Base-by-base conservation (phyloP, 495 filamentous ascomycete species). In the Penicillium robsamsonii region DNA sequence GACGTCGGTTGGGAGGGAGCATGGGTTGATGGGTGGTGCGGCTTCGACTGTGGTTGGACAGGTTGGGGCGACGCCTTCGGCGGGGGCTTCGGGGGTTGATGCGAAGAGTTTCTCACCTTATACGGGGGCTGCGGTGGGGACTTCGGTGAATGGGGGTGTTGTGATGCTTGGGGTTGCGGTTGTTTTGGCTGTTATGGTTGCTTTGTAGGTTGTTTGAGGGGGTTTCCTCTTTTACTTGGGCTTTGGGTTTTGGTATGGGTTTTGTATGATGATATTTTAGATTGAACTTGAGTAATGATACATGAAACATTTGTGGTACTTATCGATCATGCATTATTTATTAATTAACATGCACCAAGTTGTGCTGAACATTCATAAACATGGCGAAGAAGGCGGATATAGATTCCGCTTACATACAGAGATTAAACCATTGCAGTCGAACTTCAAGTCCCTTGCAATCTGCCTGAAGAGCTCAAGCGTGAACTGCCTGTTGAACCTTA, bases 401-500 rank as follows among this genome's bases (percentile, higher is more conserved):
- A 20, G 1, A 17, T 20, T 41, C 11, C n/a, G 5, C n/a, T 12
- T 18, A 17, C 27, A 4, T 5, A 13, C 17, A 12, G 15, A 35
- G 29, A 17, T 30, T 1, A 9, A 44, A 48, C 33, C 44, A 30
- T 13, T 29, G 3, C 12, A 13, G 12, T 15, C 42, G 18, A 12
- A 44, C 25, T 2, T 44, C 10, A 18, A 29, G 15, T 33, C 31
- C 38, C 3, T 29, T 48, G 13, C 5, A 5, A 3, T 37, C 13
- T 20, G 22, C 11, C 25, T 18, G 4, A 2, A 2, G 9, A 52
- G 9, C 31, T 70, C 56, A 85, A 9, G 79, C 81, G 69, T 86
- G 84, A 44, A 88, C 81, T 24, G 83, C 81, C 65, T 86, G 75
- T 74, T 95, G 90, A 10, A 96, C 87, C 47, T 88, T 82, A 11